Conservation (phyloP, 176 grass and related monocot species). For the Avena insularis region DNA sequence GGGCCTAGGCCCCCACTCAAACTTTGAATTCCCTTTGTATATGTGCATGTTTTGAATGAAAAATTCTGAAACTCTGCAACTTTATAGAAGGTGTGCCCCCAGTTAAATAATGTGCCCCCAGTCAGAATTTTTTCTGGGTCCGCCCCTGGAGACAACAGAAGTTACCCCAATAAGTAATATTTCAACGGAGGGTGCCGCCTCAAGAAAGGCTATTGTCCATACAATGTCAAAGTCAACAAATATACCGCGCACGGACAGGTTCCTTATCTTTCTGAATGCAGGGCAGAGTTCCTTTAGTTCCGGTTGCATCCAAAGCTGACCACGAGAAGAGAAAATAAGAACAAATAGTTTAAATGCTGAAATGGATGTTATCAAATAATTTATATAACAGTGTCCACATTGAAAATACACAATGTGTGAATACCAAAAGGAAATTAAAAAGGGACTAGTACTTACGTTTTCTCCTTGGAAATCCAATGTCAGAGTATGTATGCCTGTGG, state of each 20-base stretch:
- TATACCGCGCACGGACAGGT: not conserved
- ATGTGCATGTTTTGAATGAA: no score
- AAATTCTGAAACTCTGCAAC: no score
- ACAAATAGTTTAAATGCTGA: not conserved
- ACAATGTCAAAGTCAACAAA: not conserved
- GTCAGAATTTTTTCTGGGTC: no score
- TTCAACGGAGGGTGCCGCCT: not conserved
- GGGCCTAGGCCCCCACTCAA: no score
- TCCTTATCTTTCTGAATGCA: not conserved
- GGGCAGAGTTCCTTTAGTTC: not conserved
- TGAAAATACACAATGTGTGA: not conserved
- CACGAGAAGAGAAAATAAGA: not conserved
- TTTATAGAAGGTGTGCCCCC: no score
- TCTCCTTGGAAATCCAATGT: conserved; percentile 25
- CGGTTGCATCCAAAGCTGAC: not conserved
- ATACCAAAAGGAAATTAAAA: not conserved
- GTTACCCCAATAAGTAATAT: not conserved
- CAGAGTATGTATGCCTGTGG: not conserved
- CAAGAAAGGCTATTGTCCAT: not conserved
- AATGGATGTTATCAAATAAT: not conserved
- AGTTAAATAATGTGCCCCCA: no score
- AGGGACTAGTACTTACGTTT: not conserved
- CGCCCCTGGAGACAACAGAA: not conserved
- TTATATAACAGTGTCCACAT: not conserved
- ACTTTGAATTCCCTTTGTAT: no score